Evolutionary conservation across 768 basidiomycete genomes (phyloP).

Genomic region (Leccinum sublutescens): DNA sequence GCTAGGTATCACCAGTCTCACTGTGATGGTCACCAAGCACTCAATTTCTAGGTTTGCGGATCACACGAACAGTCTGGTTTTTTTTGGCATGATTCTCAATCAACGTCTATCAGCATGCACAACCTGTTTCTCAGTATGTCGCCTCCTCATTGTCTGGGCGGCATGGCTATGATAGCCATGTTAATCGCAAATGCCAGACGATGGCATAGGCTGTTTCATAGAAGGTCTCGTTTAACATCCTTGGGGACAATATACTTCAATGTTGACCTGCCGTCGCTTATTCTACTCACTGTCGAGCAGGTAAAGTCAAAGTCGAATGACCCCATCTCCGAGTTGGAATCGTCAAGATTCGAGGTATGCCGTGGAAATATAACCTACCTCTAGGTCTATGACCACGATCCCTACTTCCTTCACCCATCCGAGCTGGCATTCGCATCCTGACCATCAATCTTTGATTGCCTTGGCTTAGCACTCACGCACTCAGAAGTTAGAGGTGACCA

Average conservation of each 20-base stretch:
- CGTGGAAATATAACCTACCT: no score
- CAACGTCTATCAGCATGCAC: no score
- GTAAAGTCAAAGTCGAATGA: not conserved
- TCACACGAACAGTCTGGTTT: not conserved
- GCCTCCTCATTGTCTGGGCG: no score
- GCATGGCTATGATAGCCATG: no score
- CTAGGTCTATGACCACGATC: not conserved
- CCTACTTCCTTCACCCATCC: no score
- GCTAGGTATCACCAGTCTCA: no score
- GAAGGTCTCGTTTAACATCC: not conserved
- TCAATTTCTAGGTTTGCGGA: not conserved
- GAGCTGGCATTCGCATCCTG: not conserved
- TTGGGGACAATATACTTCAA: no score
- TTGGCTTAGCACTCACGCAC: not conserved
- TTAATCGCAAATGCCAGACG: no score
- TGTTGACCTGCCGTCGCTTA: not conserved
- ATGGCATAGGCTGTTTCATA: not conserved
- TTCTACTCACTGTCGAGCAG: not conserved
- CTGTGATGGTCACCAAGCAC: no score
- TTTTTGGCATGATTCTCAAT: no score
- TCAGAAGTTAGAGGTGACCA: not conserved
- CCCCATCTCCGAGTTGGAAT: not conserved
- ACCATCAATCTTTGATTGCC: not conserved
- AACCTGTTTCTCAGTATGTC: no score
- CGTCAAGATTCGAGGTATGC: not conserved